Evolutionary conservation across 73 alveolate genomes (phyloP), one percentile per base, ranked within the genome.

Genomic region (Paramecium octaurelia): DNA sequence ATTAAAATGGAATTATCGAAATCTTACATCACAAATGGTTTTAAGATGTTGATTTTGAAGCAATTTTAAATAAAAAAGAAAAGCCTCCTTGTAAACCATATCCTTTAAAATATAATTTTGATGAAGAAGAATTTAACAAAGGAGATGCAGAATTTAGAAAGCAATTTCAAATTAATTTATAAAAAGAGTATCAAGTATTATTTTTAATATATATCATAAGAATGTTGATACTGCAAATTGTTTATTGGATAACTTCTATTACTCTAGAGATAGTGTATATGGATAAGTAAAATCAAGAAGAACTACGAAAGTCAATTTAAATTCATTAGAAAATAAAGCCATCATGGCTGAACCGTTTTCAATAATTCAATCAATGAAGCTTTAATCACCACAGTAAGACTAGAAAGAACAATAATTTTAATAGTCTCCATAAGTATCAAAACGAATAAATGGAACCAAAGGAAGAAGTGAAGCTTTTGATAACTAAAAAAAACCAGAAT

Each of bases 141-240:
- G 94, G 94, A 71, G 94, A 89, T 70, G 88, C 86, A 11, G 94
- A 89, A 46, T 89, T 89, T 70, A 77, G 94, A 46, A 89, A 71
- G 50, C 31, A 89, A 50, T 80, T 11, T 80, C 35, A 42, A 46
- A 23, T 35, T n/a, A 40, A 80, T 80, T 23, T 80, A 46, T 31
- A 18, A 23, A 80, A 44, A 35, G 91, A 80, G 27, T 80, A 8
- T 46, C 23, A 73, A 73, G 87, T 73, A 73, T 16, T 16, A 64
- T 23, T 16, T 11, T 40, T 40, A 40, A 35, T 14, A 11, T 12
- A 35, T 36, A 21, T 6, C n/a, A 6, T 73, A 12, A 73, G 87
- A 36, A 34, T 73, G 59, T 36, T 73, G 59, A 73, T 34, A 73
- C 1, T 40, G 59, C 60, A 29, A 36, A 73, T 16, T 73, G 8